These are phyloP conservation scores for Lepidium didymum DNA, from an alignment of 345 rosid species.

Conservation along the genomic window DNA sequence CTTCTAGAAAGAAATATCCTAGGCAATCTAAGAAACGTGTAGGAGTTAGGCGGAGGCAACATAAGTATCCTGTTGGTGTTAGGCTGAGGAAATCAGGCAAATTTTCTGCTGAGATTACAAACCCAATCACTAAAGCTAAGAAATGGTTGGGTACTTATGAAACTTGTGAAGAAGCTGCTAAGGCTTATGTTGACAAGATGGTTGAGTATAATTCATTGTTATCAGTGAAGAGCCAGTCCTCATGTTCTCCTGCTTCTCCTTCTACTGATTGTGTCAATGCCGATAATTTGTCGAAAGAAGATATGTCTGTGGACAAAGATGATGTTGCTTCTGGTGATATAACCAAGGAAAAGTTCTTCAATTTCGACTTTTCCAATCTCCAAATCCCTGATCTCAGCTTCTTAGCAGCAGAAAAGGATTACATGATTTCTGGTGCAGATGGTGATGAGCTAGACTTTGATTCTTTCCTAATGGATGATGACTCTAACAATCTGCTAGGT, in stretches of 20 bases:
- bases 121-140: conserved; percentile 52
- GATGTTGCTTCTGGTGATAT: conserved; percentile 12
- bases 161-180: conserved; percentile 70
- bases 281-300: conserved; percentile 1
- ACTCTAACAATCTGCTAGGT: conserved; percentile 25
- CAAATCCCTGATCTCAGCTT: conserved; percentile 39
- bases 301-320: background rate
- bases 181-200: conserved; percentile 60
- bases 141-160: conserved; percentile 77
- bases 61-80: conserved; percentile 45
- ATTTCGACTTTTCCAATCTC: conserved; percentile 29
- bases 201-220: conserved; percentile 43
- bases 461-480: conserved; percentile 28
- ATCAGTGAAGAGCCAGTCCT: conserved; percentile 29
- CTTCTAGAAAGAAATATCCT: conserved; percentile 6
- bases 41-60: background rate
- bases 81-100: conserved; percentile 86
- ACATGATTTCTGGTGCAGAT: conserved; percentile 21
- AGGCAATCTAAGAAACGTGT: background rate
- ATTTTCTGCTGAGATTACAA: conserved; percentile 84
- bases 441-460: conserved; percentile 38
- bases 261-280: conserved; percentile 15
- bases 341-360: background rate
- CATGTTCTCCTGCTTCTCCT: conserved; percentile 10
- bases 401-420: conserved; percentile 41